These are phyloP conservation scores for Ziziphus jujuba DNA, from an alignment of 306 rosid species.

Conservation along the genomic window DNA sequence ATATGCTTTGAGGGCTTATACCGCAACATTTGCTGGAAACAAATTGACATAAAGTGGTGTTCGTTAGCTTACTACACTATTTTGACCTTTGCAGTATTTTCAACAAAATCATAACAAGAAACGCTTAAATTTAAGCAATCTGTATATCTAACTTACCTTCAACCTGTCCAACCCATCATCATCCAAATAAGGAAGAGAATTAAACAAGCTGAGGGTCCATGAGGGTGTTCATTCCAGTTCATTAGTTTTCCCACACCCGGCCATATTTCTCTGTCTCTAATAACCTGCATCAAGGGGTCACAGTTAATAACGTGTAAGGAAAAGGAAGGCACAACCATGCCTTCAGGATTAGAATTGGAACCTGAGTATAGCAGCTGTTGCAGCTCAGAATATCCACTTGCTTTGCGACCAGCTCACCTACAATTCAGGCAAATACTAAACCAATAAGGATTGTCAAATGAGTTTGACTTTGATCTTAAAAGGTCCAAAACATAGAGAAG, in stretches of 20 bases:
- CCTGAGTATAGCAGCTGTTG: slow-evolving; percentile 98
- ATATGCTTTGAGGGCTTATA: slow-evolving; percentile 70
- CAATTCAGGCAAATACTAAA: slow-evolving; percentile 11
- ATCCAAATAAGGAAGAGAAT: slow-evolving; percentile 69
- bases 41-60: neutral
- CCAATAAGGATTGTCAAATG: no score
- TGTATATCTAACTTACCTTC: slow-evolving; percentile 33
- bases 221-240: slow-evolving; percentile 98
- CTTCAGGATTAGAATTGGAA: neutral
- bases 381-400: slow-evolving; percentile 96
- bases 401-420: slow-evolving; percentile 87
- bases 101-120: neutral
- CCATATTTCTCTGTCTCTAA: slow-evolving; percentile 84
- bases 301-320: no score
- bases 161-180: slow-evolving; percentile 62
- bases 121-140: no score
- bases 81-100: no score
- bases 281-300: slow-evolving; percentile 41
- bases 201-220: slow-evolving; percentile 66
- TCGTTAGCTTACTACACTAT: no score
- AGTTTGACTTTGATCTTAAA: no score
- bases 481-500: neutral
- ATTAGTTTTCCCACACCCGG: slow-evolving; percentile 85
- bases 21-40: slow-evolving; percentile 74
- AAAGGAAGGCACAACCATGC: neutral